Evolutionary conservation across 768 basidiomycete species (phyloP), one percentile per base, ranked within the genome.

Genomic region (Leucogyrophana mollusca): DNA sequence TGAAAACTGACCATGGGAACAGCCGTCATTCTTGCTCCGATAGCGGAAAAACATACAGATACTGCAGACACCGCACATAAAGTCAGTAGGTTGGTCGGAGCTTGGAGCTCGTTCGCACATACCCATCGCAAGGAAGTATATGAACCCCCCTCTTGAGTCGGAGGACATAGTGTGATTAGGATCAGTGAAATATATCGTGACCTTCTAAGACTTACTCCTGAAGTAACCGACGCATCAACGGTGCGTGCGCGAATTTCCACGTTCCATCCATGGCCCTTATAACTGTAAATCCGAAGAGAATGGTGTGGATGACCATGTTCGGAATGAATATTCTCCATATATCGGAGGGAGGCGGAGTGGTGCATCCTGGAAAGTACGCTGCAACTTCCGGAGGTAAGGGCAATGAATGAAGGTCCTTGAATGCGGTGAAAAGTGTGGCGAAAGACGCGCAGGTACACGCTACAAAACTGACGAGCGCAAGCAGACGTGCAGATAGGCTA

Each of bases 61-160:
- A 32, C 47, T 49, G 11, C 21, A 39, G 13, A 27, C 13, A 30
- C 13, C n/a, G 11, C 24, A 24, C 7, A 18, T n/a, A n/a, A n/a
- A n/a, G n/a, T n/a, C n/a, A n/a, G n/a, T n/a, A n/a, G n/a, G n/a
- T n/a, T n/a, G n/a, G n/a, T n/a, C n/a, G n/a, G n/a, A n/a, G n/a
- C n/a, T n/a, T 30, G 27, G 13, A 30, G 11, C 5, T 20, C 1
- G 14, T 25, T 4, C 13, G 27, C 6, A 37, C 44, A 36, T 21
- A 49, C 47, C 47, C 47, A 49, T 45, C n/a, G 47, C 44, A 22
- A 49, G 34, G 22, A 49, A 37, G 43, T 45, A 49, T 14, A 49
- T 42, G 20, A 49, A 42, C 2, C 43, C 35, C 16, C 47, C 47
- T 14, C 47, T 30, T 49, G 13, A 10, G 20, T 11, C 27, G 13